A percentile compares a stretch with the other conserved stretches of the same genome.
Conservation (phyloP, 305 asterid genomes). For the Plantago coronopus region DNA sequence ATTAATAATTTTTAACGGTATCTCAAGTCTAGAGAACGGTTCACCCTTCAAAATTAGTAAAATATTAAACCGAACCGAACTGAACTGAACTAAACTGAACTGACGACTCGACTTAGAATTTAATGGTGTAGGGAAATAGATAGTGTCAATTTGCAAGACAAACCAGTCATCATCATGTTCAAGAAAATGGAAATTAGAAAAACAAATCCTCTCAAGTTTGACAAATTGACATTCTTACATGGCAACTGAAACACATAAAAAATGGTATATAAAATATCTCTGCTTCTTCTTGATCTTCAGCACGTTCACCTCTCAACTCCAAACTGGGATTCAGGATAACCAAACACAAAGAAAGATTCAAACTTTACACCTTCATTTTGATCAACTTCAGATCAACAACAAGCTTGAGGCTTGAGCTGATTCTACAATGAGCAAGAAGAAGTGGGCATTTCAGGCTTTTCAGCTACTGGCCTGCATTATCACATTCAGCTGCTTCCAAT, state of each 20-base stretch:
- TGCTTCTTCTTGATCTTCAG: constrained; percentile 2
- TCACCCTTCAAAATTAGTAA: no score
- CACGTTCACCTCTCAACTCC: neutral
- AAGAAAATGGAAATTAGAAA: neutral
- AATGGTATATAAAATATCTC: neutral
- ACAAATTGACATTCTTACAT: constrained; percentile 1
- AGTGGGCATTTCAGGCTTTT: constrained; percentile 24
- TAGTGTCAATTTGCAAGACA: neutral
- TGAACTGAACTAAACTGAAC: no score
- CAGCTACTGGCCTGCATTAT: constrained; percentile 14
- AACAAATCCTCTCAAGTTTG: neutral
- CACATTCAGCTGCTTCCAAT: constrained; percentile 29
- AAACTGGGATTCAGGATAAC: neutral
- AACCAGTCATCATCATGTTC: neutral
- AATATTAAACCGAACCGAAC: no score
- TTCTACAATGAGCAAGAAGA: constrained; percentile 33
- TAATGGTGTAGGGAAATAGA: no score
- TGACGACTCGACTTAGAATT: no score
- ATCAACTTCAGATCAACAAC: neutral
- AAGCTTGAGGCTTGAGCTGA: no score
- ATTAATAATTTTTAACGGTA: no score
- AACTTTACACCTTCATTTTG: neutral
- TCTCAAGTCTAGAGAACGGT: no score
- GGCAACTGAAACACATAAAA: neutral
- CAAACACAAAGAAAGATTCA: neutral